Base-by-base conservation (phyloP, 257 asterid genomes). In the Craterostigma plantagineum region DNA sequence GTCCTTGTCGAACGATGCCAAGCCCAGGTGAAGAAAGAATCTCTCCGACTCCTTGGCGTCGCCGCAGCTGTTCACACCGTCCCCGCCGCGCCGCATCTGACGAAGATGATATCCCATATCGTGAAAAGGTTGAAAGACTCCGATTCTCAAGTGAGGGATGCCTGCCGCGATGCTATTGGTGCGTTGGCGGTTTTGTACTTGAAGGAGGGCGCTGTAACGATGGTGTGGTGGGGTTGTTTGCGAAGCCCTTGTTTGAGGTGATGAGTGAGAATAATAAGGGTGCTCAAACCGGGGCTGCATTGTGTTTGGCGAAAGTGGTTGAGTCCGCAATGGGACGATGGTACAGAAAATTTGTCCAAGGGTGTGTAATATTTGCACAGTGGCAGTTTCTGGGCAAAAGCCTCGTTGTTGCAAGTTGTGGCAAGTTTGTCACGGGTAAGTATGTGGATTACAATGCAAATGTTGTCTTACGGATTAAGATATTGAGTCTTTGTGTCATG, bases 131-230 rank as follows among this genome's bases (percentile, higher is more conserved):
- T 90, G 16, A 90, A 83, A 58, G 99, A 90, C 50, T 52, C 87
- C 0, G 99, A 90, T 69, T 77, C 99, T 23, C 94, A 67, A 54
- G 93, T 90, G 23, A 59, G 91, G 62, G 94, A 83, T 10, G 84
- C 94, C 12, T 90, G 96, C 52, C 81, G 90, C 1, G 99, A 90
- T 7, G 65, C 91, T 18, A 68, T 90, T 64, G 96, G 99, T 45
- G 64, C 81, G 44, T 53, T 90, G 16, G 66, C 99, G 4, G 73
- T 71, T 7, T 43, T 74, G 57, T 90, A 90, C 60, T 56, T 90
- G 72, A 83, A 73, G 59, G 87, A 76, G 33, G 81, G 66, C 54
- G 59, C 51, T 79, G 62, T 4, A 77, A 77, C 7, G 68, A 67
- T 16, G 85, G 86, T 30, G 90, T 72, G 3, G 86, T 77, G 4